phyloP scores from a whole-genome alignment of 345 rosid species.

The Salix suchowensis region DNA sequence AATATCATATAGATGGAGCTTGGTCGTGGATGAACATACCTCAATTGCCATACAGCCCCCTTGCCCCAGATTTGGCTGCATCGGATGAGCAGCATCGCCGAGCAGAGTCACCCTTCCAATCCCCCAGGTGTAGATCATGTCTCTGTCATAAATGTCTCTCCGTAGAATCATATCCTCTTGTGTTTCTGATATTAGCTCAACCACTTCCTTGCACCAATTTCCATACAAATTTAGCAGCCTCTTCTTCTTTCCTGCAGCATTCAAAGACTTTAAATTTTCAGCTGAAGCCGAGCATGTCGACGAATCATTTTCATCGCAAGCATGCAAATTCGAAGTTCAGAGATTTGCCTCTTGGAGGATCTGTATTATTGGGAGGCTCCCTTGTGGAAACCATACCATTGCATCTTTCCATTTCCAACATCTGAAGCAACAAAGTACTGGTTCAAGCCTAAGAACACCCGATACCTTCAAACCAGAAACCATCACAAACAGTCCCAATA shows the following conservation, averaged over 20 bases:
- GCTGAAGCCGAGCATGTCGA: background rate
- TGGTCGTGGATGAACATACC: constrained; percentile 4
- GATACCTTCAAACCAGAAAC: constrained; percentile 18
- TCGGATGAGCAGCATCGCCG: constrained; percentile 29
- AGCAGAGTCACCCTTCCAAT: constrained; percentile 21
- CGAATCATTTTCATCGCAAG: background rate
- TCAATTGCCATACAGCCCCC: constrained; percentile 31
- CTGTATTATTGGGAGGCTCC: constrained; percentile 8
- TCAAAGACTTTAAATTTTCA: background rate
- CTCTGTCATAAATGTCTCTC: constrained; percentile 20
- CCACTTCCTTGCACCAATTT: constrained; percentile 20
- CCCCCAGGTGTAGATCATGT: constrained; percentile 24
- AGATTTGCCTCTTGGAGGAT: constrained; percentile 17
- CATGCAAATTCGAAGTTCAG: background rate
- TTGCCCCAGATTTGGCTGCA: constrained; percentile 29
- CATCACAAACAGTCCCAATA: background rate
- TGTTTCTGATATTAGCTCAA: constrained; percentile 16
- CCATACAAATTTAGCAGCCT: constrained; percentile 17
- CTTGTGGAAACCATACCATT: constrained; percentile 29
- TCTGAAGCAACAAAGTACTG: constrained; percentile 30
- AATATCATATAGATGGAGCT: background rate
- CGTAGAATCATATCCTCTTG: constrained; percentile 11
- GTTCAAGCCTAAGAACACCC: constrained; percentile 28
- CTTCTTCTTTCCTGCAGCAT: constrained; percentile 7
- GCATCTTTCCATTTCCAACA: constrained; percentile 26